Evolutionary conservation across 371 early-diverging fungal species (phyloP).

Genomic region (Mucor saturninus): DNA sequence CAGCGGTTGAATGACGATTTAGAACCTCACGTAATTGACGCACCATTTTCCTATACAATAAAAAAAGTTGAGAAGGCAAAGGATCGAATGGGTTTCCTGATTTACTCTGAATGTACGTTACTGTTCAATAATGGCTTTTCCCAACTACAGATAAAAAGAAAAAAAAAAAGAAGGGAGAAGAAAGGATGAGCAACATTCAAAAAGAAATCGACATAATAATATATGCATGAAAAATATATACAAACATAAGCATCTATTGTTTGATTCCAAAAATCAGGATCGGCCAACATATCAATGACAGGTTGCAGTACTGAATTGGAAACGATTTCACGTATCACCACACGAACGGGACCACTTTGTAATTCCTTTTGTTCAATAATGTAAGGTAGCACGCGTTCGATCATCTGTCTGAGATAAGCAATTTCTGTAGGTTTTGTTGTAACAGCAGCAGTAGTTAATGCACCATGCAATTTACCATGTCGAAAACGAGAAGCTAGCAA

Average conservation of each 20-base stretch:
- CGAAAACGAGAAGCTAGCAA: conserved; percentile 67
- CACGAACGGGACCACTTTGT: conserved; percentile 58
- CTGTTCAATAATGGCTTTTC: conserved; percentile 68
- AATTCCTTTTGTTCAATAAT: conserved; percentile 62
- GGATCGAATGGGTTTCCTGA: background rate
- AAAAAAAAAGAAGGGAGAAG: background rate
- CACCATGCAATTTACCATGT: conserved; percentile 64
- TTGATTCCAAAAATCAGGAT: conserved; percentile 88
- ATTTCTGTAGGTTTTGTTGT: conserved; percentile 58
- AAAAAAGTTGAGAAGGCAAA: background rate
- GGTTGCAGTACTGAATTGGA: conserved; percentile 75
- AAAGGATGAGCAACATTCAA: background rate
- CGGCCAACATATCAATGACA: conserved; percentile 69
- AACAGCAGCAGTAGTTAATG: conserved; percentile 56
- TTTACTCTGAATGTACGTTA: conserved; percentile 3
- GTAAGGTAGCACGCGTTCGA: conserved; percentile 68
- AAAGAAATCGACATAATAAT: background rate
- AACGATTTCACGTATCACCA: conserved; percentile 78
- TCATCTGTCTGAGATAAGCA: conserved; percentile 69
- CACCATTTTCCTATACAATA: conserved; percentile 61
- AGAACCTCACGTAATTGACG: conserved; percentile 73
- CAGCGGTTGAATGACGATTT: conserved; percentile 62
- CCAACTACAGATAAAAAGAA: conserved; percentile 39
- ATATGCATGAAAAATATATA: background rate
- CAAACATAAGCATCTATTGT: conserved; percentile 69